Percentiles rank a stretch among this genome's conserved stretches.
phyloP scores from a whole-genome alignment of 495 filamentous ascomycete genomes.

The Penicillium desertorum region DNA sequence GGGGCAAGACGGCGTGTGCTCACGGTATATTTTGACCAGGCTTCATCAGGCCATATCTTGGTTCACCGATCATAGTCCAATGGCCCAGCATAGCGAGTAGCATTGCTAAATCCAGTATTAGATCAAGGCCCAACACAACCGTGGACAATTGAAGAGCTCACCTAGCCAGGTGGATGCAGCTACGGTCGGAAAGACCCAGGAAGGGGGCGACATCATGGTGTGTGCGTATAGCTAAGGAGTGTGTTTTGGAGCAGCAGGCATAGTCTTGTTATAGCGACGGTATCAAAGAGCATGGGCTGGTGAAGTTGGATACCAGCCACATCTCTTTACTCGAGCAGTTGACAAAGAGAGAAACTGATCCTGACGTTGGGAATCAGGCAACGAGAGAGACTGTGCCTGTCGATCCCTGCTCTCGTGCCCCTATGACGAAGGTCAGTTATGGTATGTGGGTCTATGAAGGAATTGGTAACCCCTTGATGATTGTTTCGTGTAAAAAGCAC shows the following conservation, averaged over 20 bases:
- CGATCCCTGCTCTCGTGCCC: conserved; percentile 10
- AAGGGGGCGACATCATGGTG: conserved; percentile 4
- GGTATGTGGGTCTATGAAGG: conserved; percentile 16
- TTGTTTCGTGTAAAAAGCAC: conserved; percentile 13
- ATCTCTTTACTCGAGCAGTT: conserved; percentile 9
- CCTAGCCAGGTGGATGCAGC: conserved; percentile 14
- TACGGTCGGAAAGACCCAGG: conserved; percentile 15
- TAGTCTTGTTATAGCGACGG: conserved; percentile 10
- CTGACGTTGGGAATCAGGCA: conserved; percentile 6
- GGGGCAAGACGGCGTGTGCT: not conserved
- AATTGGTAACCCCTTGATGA: not conserved
- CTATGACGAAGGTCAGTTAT: conserved; percentile 9
- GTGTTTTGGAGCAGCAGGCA: not conserved
- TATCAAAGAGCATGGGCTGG: conserved; percentile 7
- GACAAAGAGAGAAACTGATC: conserved; percentile 12
- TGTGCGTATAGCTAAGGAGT: conserved; percentile 5
- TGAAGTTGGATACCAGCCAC: conserved; percentile 17
- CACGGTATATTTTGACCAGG: conserved; percentile 25
- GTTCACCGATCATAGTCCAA: conserved; percentile 21
- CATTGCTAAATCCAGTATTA: conserved; percentile 15
- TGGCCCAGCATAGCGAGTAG: conserved; percentile 22
- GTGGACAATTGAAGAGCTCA: not conserved
- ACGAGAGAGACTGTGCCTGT: conserved; percentile 12
- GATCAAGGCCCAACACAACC: not conserved
- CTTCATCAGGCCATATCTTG: conserved; percentile 22